Evolutionary conservation across 495 filamentous ascomycete species (phyloP).

Genomic region (Trichocladium antarcticum): DNA sequence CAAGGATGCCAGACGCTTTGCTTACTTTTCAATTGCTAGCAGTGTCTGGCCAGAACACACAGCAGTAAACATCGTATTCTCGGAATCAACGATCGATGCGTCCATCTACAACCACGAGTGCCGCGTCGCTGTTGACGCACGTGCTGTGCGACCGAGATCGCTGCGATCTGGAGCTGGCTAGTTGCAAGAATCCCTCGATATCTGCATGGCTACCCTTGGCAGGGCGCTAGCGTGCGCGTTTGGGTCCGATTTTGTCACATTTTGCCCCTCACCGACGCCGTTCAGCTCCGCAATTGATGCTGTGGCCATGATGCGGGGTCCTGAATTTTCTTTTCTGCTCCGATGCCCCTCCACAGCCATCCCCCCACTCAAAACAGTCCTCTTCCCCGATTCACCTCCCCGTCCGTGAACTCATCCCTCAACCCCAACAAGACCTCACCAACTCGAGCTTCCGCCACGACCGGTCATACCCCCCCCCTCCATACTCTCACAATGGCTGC

Average conservation of each 20-base stretch:
- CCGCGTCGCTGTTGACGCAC: background rate
- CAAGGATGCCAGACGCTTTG: too few relatives aligned
- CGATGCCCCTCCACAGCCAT: slow-evolving; percentile 10
- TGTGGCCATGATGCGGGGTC: slow-evolving; percentile 14
- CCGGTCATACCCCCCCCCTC: background rate
- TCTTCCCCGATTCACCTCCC: background rate
- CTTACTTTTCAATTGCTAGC: too few relatives aligned
- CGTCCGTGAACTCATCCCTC: background rate
- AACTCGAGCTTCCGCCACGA: background rate
- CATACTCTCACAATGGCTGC: slow-evolving; percentile 26
- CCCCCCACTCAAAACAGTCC: slow-evolving; percentile 6
- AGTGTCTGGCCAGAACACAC: too few relatives aligned
- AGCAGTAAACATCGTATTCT: too few relatives aligned
- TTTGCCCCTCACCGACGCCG: background rate
- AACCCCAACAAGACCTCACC: background rate
- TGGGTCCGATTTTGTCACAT: too few relatives aligned
- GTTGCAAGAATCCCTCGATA: background rate
- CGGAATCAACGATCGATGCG: too few relatives aligned
- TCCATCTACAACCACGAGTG: slow-evolving; percentile 7
- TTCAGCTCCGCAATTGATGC: slow-evolving; percentile 7
- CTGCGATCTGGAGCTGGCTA: background rate
- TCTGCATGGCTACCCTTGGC: slow-evolving; percentile 9
- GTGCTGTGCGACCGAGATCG: background rate
- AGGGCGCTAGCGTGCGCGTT: too few relatives aligned
- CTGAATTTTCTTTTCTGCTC: slow-evolving; percentile 12